Conservation (phyloP, 2,329 filamentous ascomycete genomes). For the Cyclaneusma minus region DNA sequence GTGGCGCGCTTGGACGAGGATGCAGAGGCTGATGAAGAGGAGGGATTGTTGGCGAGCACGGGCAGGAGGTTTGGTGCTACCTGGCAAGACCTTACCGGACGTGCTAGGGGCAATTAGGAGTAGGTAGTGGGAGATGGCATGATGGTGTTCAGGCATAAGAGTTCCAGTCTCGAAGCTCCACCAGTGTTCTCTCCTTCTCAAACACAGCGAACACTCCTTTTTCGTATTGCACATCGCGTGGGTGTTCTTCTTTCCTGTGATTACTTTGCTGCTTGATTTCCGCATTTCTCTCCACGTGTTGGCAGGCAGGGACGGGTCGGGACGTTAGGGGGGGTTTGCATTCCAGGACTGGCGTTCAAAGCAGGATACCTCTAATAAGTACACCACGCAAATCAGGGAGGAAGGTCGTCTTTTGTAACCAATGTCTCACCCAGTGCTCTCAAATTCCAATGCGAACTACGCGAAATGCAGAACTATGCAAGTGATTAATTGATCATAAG, state of each 20-base stretch:
- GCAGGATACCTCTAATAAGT: too few species aligned
- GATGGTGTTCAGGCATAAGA: not conserved
- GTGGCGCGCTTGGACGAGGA: slow-evolving; percentile 72
- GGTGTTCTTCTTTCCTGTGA: not conserved
- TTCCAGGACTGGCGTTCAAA: too few species aligned
- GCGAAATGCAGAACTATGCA: too few species aligned
- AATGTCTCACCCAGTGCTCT: too few species aligned
- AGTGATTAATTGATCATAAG: too few species aligned
- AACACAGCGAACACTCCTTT: not conserved
- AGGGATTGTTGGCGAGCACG: slow-evolving; percentile 75
- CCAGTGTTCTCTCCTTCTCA: too few species aligned
- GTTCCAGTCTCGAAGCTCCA: not conserved
- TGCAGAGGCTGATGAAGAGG: slow-evolving; percentile 82
- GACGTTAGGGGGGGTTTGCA: too few species aligned
- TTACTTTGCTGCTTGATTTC: not conserved
- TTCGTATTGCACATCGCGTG: not conserved
- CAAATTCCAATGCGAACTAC: too few species aligned
- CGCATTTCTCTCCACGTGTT: not conserved
- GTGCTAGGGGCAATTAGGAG: not conserved
- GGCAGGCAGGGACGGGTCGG: too few species aligned
- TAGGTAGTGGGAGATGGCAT: not conserved
- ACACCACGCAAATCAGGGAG: too few species aligned
- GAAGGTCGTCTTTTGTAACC: too few species aligned
- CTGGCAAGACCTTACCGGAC: slow-evolving; percentile 68
- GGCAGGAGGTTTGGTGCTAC: slow-evolving; percentile 69